These are phyloP conservation scores for Ilex paraguariensis DNA, from an alignment of 305 asterid species.

Conservation along the genomic window DNA sequence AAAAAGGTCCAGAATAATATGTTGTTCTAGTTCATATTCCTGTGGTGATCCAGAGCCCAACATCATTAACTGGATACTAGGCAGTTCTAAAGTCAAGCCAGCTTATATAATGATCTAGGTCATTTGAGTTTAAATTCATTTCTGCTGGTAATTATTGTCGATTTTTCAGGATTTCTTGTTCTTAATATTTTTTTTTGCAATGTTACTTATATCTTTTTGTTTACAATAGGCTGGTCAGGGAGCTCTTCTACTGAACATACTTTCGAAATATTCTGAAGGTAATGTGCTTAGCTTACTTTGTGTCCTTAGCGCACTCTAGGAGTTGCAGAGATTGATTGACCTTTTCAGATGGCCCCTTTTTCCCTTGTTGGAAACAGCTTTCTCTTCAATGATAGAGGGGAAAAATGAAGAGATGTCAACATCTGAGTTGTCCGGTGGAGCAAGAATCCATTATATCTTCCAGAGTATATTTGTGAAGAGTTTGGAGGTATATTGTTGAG, in stretches of 20 bases:
- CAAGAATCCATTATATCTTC: conserved; percentile 89
- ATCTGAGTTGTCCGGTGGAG: conserved; percentile 88
- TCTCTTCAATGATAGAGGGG: conserved; percentile 94
- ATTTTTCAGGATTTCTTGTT: neutral
- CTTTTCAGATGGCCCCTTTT: neutral
- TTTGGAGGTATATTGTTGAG: conserved; percentile 62
- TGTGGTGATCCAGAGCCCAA: no score
- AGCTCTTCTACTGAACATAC: conserved; percentile 16
- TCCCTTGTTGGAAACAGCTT: conserved; percentile 57
- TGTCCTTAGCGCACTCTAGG: neutral
- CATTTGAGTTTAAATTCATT: no score
- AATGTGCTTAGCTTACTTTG: conserved; percentile 1
- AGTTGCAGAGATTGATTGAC: no score
- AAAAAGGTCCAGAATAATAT: no score
- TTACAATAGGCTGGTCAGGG: conserved; percentile 13
- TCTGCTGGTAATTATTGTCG: neutral
- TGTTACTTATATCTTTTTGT: conserved; percentile 14
- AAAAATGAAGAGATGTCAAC: conserved; percentile 90
- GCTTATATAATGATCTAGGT: no score
- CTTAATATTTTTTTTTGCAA: neutral
- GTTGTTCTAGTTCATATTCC: no score
- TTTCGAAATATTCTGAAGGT: conserved; percentile 25
- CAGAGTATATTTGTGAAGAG: conserved; percentile 79
- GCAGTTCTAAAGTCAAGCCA: neutral
- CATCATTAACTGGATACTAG: conserved; percentile 12